phyloP scores from a whole-genome alignment of 768 basidiomycete genomes.

The Rhizopogon sp. region DNA sequence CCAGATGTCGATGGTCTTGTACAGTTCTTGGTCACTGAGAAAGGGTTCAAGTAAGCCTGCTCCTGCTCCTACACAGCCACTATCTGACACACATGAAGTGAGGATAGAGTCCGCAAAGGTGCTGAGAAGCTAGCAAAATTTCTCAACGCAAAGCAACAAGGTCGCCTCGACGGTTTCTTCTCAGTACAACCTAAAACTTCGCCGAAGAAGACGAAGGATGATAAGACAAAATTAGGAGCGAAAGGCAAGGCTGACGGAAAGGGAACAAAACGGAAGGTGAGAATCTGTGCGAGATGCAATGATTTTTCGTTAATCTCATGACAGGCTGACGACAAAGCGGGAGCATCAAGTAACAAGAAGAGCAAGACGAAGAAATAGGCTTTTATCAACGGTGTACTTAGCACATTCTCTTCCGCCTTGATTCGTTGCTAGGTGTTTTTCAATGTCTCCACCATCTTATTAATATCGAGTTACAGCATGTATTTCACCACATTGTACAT shows the following conservation, averaged over 20 bases:
- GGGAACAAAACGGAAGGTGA: constrained; percentile 50
- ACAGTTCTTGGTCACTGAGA: constrained; percentile 88
- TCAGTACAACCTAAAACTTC: constrained; percentile 58
- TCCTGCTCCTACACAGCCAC: not conserved
- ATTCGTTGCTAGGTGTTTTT: not conserved
- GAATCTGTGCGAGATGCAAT: constrained; percentile 15
- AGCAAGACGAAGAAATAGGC: constrained; percentile 35
- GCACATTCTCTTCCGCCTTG: not conserved
- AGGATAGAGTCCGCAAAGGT: constrained; percentile 93
- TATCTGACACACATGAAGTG: constrained; percentile 44
- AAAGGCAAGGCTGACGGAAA: constrained; percentile 36
- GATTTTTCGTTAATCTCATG: constrained; percentile 11
- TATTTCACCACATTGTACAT: not conserved
- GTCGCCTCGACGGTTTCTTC: constrained; percentile 95
- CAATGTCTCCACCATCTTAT: not conserved
- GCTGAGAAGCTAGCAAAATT: constrained; percentile 90
- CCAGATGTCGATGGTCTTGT: constrained; percentile 93
- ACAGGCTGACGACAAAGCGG: constrained; percentile 31
- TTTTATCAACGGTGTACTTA: not conserved
- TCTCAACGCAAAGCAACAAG: constrained; percentile 89
- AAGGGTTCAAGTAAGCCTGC: constrained; percentile 87
- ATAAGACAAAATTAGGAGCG: constrained; percentile 31
- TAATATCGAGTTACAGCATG: not conserved
- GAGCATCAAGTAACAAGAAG: constrained; percentile 32
- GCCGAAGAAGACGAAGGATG: constrained; percentile 38